Base-by-base conservation (phyloP, 306 rosid genomes). In the Glycine latifolia region DNA sequence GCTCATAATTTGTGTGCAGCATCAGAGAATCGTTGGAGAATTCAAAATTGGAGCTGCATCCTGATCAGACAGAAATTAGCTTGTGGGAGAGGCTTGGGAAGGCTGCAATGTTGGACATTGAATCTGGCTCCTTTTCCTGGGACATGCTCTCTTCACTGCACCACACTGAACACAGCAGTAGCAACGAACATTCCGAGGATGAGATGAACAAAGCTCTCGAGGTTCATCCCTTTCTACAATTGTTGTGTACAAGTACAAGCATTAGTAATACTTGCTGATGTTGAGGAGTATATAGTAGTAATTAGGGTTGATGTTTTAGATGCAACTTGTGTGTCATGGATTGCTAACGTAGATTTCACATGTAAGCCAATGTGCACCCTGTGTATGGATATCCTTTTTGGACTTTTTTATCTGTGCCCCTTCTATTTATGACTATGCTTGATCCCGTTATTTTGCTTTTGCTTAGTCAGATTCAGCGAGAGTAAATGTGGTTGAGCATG, bases 41-140 rank as follows among this genome's bases (percentile, higher is more conserved):
- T 67, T 50, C 83, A 46, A 84, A 78, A 70, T 77, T 71, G 47
- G 81, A 82, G 65, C 50, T 71, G 7, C 79, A 77, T 20, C 76
- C 81, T 46, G 91, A 87, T 82, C 94, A 86, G 68, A 85, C 92
- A 10, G 98, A 92, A 83, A 82, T 83, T 77, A 95, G 87, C 82
- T 82, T 95, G 83, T 95, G 92, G 93, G 99, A 93, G 75, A 90
- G 99, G 83, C 98, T 95, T 66, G 97, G 97, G 56, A 93, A 91
- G 47, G 96, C 98, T 85, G 88, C 93, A 6, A 85, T 83, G 78
- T 61, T 91, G 91, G 94, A 95, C 85, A 83, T 91, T 66, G 98
- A 91, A 43, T 89, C 97, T 0, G 78, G 73, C 78, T 84, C 91
- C 55, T 90, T 91, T 84, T 91, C 94, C 33, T 95, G 99, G 99